Percentiles rank a stretch among this genome's conserved stretches.
These are phyloP conservation scores for Biscutella auriculata DNA, from an alignment of 441 rosid species.

Conservation along the genomic window DNA sequence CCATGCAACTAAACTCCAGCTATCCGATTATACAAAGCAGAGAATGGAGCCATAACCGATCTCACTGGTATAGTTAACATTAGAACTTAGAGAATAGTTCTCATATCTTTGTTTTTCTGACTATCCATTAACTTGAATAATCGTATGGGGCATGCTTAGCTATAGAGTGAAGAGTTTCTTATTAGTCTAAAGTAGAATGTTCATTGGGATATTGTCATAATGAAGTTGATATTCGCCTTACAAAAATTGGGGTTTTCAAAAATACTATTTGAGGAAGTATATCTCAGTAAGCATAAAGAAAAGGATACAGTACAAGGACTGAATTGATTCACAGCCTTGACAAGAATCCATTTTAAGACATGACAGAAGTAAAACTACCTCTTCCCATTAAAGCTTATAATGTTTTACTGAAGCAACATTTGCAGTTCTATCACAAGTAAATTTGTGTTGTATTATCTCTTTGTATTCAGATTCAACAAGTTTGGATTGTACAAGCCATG, in stretches of 20 bases:
- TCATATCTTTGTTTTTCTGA: conserved; percentile 9
- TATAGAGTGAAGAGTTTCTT: conserved; percentile 3
- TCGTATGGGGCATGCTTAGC: conserved; percentile 2
- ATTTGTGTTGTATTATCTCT: background rate
- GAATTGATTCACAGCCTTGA: background rate
- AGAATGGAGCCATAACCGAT: background rate
- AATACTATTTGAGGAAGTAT: background rate
- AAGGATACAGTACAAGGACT: conserved; percentile 6
- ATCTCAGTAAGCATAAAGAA: conserved; percentile 5
- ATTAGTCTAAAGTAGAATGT: background rate
- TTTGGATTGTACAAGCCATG: conserved; percentile 1
- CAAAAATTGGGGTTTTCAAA: background rate
- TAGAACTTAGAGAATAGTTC: conserved; percentile 7
- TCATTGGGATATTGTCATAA: background rate
- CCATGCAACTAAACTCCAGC: conserved; percentile 14
- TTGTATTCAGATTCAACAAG: background rate
- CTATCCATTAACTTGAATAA: conserved; percentile 4
- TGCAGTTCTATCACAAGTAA: background rate
- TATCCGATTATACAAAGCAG: conserved; percentile 24
- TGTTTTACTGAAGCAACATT: background rate
- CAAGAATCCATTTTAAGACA: conserved; percentile 2
- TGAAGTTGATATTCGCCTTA: conserved; percentile 7
- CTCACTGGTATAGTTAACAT: conserved; percentile 24
- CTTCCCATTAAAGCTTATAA: background rate
- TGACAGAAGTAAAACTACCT: background rate